A percentile compares a stretch with the other conserved stretches of the same genome.
phyloP scores from a whole-genome alignment of 1,139 yeast species.

The Entelexis sorbosivorans region DNA sequence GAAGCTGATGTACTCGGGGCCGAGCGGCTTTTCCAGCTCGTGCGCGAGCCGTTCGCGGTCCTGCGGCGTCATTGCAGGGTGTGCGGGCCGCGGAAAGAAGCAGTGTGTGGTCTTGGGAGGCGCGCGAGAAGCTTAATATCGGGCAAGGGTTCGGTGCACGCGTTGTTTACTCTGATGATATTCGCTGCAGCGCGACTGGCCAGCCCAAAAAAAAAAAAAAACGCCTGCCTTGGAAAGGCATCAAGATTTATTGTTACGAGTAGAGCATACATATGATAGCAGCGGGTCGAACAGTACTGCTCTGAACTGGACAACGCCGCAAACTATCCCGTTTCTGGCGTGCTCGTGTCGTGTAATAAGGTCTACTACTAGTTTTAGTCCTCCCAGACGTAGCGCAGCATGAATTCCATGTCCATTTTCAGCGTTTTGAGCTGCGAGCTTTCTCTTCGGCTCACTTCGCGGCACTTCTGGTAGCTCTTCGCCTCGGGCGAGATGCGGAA shows the following conservation, averaged over 20 bases:
- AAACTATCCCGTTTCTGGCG: too few species aligned
- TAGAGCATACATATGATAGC: too few species aligned
- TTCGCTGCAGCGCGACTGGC: too few species aligned
- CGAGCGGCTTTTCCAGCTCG: slow-evolving; percentile 30
- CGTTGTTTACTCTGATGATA: background rate
- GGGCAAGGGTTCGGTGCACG: background rate
- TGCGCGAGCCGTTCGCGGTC: slow-evolving; percentile 9
- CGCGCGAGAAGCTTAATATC: background rate
- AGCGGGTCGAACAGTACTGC: too few species aligned
- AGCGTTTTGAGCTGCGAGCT: slow-evolving; percentile 49
- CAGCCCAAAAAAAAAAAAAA: too few species aligned
- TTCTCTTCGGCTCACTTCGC: slow-evolving; percentile 47
- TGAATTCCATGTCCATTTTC: slow-evolving; percentile 51
- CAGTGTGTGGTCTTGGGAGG: background rate
- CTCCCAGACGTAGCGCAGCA: slow-evolving; percentile 24
- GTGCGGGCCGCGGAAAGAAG: background rate
- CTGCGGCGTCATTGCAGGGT: background rate
- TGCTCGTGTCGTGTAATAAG: too few species aligned
- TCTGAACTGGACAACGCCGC: too few species aligned
- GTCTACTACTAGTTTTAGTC: background rate
- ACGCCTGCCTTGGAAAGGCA: too few species aligned
- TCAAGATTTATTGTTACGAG: too few species aligned
- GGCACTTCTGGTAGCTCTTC: slow-evolving; percentile 42
- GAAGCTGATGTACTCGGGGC: slow-evolving; percentile 81
- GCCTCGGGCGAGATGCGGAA: slow-evolving; percentile 48